Percentiles rank a stretch among this genome's conserved stretches.
Evolutionary conservation across 225 moss, liverwort and hornwort species (phyloP).

Genomic region (Climacium dendroides): DNA sequence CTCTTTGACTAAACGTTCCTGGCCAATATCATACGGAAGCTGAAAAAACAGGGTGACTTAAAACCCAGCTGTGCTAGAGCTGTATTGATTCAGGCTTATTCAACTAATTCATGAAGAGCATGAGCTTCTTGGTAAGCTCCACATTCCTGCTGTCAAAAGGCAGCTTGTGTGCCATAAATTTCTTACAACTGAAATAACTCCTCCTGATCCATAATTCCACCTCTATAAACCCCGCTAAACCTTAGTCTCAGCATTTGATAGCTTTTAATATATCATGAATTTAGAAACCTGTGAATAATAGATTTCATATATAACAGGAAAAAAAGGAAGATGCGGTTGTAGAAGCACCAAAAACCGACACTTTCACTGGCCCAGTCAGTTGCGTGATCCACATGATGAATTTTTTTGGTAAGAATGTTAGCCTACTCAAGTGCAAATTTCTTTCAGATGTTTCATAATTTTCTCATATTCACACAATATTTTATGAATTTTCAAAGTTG

Average conservation of each 20-base stretch:
- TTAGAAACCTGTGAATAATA: background rate
- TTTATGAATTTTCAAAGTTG: background rate
- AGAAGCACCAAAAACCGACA: background rate
- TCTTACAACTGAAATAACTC: constrained; percentile 62
- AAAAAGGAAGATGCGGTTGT: background rate
- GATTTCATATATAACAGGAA: background rate
- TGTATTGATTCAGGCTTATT: constrained; percentile 22
- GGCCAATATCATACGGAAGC: constrained; percentile 57
- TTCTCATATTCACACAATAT: background rate
- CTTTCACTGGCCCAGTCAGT: background rate
- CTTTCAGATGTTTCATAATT: background rate
- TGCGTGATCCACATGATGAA: background rate
- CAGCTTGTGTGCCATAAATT: constrained; percentile 53
- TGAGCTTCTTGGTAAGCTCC: constrained; percentile 34
- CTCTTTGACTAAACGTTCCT: constrained; percentile 48
- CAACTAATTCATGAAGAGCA: constrained; percentile 48
- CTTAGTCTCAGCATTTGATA: background rate
- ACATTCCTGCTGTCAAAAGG: constrained; percentile 27
- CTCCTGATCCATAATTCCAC: constrained; percentile 38
- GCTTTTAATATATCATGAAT: background rate
- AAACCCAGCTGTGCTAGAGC: constrained; percentile 55
- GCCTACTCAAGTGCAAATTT: background rate
- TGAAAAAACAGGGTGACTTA: constrained; percentile 41
- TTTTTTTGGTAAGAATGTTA: background rate
- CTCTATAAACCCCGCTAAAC: background rate